Conservation (phyloP, 495 filamentous ascomycete species). For the Aspergillus hancockii region DNA sequence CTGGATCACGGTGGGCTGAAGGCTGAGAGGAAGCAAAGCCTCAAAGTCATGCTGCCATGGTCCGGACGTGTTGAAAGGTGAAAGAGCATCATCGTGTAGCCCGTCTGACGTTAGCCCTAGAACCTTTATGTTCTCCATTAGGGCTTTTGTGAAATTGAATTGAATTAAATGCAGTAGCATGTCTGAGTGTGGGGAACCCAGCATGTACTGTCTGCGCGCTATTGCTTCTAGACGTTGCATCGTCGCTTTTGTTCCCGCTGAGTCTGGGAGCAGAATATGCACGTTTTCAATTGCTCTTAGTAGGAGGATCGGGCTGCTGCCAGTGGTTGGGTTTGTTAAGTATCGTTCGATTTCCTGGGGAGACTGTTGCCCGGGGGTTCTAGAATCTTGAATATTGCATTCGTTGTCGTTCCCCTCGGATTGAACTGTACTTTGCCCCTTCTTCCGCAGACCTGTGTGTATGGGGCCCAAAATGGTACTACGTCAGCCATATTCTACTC, state of each 20-base stretch:
- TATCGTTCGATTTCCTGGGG: too few species aligned
- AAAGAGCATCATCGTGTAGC: conserved; percentile 28
- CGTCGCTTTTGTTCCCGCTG: not conserved
- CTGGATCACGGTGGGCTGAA: conserved; percentile 41
- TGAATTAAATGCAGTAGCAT: conserved; percentile 29
- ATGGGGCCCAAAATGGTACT: too few species aligned
- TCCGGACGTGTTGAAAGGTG: conserved; percentile 22
- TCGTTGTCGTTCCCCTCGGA: too few species aligned
- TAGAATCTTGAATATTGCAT: too few species aligned
- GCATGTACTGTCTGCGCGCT: conserved; percentile 9
- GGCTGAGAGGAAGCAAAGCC: conserved; percentile 24
- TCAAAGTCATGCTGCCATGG: not conserved
- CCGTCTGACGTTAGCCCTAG: conserved; percentile 20
- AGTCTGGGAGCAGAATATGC: too few species aligned
- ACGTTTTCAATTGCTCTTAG: too few species aligned
- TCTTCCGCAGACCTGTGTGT: too few species aligned
- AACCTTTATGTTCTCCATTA: conserved; percentile 23
- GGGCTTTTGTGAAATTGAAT: conserved; percentile 30
- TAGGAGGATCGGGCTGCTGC: too few species aligned
- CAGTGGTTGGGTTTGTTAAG: too few species aligned
- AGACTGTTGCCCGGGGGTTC: too few species aligned
- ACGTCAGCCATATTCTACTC: too few species aligned
- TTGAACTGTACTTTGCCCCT: too few species aligned
- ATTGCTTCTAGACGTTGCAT: conserved; percentile 14
- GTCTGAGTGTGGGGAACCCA: conserved; percentile 29